A percentile compares a stretch with the other conserved stretches of the same genome.
phyloP scores from a whole-genome alignment of 176 grass and related monocot species.

The Thinopyrum elongatum region DNA sequence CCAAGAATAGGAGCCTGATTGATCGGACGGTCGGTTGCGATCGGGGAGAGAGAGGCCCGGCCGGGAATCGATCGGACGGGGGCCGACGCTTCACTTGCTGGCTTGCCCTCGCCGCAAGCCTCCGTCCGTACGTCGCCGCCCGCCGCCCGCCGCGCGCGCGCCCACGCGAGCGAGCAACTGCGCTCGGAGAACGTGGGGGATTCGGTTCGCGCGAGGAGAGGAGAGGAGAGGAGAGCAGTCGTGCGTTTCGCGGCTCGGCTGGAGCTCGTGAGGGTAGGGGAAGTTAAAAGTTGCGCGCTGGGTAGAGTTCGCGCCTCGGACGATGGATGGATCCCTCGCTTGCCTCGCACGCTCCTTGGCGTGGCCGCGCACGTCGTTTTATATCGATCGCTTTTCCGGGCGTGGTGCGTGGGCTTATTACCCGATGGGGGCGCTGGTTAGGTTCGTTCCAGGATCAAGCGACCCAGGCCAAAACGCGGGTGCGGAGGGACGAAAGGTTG shows the following conservation, averaged over 20 bases:
- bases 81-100: not conserved
- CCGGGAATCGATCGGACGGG: not conserved
- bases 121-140: not conserved
- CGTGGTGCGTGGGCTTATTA: too few relatives aligned
- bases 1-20: not conserved
- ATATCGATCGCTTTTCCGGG: not conserved
- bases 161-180: not conserved
- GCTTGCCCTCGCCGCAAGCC: not conserved
- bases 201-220: not conserved
- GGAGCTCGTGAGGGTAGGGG: not conserved
- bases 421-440: too few relatives aligned
- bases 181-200: not conserved
- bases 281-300: not conserved
- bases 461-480: too few relatives aligned
- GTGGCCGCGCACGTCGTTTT: not conserved
- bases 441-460: too few relatives aligned
- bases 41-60: not conserved
- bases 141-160: too few relatives aligned
- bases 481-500: too few relatives aligned
- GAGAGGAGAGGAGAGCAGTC: not conserved
- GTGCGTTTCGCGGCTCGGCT: not conserved
- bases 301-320: not conserved
- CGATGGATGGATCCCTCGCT: not conserved
- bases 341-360: not conserved
- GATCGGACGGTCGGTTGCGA: not conserved